Base-by-base conservation (phyloP, 331 rosid genomes). In the Arachis monticola region DNA sequence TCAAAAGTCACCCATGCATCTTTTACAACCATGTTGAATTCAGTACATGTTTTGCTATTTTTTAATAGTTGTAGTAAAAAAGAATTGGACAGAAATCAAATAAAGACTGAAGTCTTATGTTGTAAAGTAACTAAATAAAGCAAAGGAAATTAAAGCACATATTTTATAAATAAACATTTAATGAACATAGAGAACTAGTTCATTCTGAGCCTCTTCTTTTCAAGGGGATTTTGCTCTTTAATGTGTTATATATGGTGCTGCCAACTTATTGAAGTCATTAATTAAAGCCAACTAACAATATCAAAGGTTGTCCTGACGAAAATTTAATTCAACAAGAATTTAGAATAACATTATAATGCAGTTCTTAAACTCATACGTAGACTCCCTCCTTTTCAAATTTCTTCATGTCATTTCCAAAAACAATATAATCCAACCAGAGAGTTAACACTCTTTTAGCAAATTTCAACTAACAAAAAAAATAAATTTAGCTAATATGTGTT, bases 1-100 rank as follows among this genome's bases (percentile, higher is more conserved):
- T 76, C 27, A 76, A 83, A 83, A 72, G 82, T 62, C 69, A 70
- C 65, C 47, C 73, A 79, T 35, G 40, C 40, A 35, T 75, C 31
- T 50, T 79, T 67, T 27, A 42, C 52, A 60, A 46, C 14, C 67
- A 62, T 83, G 56, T 73, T 79, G 79, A 60, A 64, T 70, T 83
- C 59, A 52, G 45, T 61, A 41, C 68, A 59, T 72, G 59, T 64
- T 48, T 55, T 65, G 65, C 6, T 51, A 51, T 72, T 51, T 64
- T 48, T 47, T 65, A 65, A 6, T 51, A 40, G n/a, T 68, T 59
- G 75, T 30, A 51, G 63, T 35, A 32, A 48, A 80, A 47, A 67
- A 78, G 60, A 70, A 78, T 22, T 32, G 7, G 66, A 11, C 65
- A 65, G 32, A 44, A 35, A 35, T 35, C 27, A 22, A 75, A 42